Evolutionary conservation across 2,329 filamentous ascomycete species (phyloP).

Genomic region (Phialophora macrospora): DNA sequence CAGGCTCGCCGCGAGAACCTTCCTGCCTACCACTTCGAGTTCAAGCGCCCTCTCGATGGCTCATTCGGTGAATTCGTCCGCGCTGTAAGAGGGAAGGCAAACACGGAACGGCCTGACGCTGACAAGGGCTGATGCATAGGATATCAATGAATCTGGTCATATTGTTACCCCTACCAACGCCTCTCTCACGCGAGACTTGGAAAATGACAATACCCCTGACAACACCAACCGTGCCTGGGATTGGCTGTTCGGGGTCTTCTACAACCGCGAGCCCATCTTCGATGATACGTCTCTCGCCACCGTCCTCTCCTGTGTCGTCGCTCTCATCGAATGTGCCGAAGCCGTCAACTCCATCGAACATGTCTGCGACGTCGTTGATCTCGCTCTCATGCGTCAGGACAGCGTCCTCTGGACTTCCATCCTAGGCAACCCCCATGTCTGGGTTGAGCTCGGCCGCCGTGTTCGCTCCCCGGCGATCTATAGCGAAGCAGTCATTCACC

Average conservation of each 20-base stretch:
- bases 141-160: slow-evolving; percentile 45
- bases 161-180: slow-evolving; percentile 26
- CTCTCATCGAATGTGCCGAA: slow-evolving; percentile 53
- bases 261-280: slow-evolving; percentile 50
- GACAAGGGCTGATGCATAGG: slow-evolving; percentile 37
- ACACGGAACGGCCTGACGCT: slow-evolving; percentile 15
- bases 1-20: slow-evolving; percentile 41
- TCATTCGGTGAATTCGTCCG: slow-evolving; percentile 30
- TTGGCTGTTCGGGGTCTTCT: slow-evolving; percentile 54
- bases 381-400: slow-evolving; percentile 54
- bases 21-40: slow-evolving; percentile 39
- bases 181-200: slow-evolving; percentile 41
- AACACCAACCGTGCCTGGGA: slow-evolving; percentile 46
- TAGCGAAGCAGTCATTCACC: slow-evolving; percentile 42
- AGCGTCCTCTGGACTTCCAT: slow-evolving; percentile 55
- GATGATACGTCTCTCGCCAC: slow-evolving; percentile 47
- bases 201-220: slow-evolving; percentile 43
- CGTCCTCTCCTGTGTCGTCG: slow-evolving; percentile 49
- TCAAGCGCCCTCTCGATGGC: slow-evolving; percentile 10
- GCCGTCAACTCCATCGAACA: slow-evolving; percentile 51
- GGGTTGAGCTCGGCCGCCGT: slow-evolving; percentile 54
- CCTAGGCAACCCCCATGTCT: slow-evolving; percentile 49
- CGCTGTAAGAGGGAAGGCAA: slow-evolving; percentile 27
- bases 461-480: slow-evolving; percentile 53
- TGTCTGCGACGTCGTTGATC: slow-evolving; percentile 54